Conservation (phyloP, 2,329 filamentous ascomycete species). For the Aureobasidium sp. region DNA sequence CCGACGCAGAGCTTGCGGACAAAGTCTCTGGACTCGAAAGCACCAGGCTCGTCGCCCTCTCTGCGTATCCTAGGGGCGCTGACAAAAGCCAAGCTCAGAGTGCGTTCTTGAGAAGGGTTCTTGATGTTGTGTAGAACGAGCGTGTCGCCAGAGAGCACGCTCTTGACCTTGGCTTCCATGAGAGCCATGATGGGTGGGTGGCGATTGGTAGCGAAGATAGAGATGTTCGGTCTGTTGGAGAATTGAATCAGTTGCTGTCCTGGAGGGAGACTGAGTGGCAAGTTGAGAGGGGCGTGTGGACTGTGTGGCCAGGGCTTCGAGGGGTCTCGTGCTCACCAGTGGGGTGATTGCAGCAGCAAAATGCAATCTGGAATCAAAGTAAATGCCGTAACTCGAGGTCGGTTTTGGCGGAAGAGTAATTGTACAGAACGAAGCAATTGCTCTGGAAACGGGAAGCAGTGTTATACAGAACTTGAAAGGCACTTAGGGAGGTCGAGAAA, state of each 20-base stretch:
- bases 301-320: neutral
- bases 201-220: neutral
- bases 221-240: neutral
- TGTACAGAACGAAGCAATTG: neutral
- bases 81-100: conserved; percentile 85
- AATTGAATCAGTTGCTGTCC: conserved; percentile 1
- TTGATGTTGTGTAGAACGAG: conserved; percentile 73
- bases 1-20: conserved; percentile 77
- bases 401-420: neutral
- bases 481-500: conserved; percentile 6
- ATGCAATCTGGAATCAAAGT: neutral
- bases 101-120: conserved; percentile 75
- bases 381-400: neutral
- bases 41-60: conserved; percentile 80
- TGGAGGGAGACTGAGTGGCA: neutral
- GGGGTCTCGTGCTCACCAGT: conserved; percentile 13
- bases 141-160: conserved; percentile 88
- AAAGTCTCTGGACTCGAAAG: conserved; percentile 91
- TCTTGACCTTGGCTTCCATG: conserved; percentile 75
- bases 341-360: neutral
- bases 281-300: conserved; percentile 1
- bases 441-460: neutral
- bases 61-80: conserved; percentile 77
- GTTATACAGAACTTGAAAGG: neutral
- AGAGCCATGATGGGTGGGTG: conserved; percentile 25